Percentiles rank a stretch among this genome's conserved stretches.
These are phyloP conservation scores for Dianthus caryophyllus DNA, from an alignment of 148 eudicot genomes.

Conservation along the genomic window DNA sequence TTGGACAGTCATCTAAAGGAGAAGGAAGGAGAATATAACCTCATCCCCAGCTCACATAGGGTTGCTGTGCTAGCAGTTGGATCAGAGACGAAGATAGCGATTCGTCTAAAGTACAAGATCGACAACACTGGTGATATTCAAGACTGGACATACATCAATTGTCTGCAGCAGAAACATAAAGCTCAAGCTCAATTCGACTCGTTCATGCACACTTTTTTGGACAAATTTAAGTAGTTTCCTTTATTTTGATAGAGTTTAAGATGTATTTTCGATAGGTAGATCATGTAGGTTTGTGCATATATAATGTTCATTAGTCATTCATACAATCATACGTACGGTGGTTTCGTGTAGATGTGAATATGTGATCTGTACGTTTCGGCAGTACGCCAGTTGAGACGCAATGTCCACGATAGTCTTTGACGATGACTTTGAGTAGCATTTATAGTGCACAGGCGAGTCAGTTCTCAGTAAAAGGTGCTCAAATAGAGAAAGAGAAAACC, in stretches of 20 bases:
- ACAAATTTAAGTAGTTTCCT: neutral
- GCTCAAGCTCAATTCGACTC: constrained; percentile 5
- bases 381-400: too few relatives aligned
- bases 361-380: too few relatives aligned
- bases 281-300: neutral
- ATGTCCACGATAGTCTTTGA: too few relatives aligned
- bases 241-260: too few relatives aligned
- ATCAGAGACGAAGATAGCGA: neutral
- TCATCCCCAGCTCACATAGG: neutral
- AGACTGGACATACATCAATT: constrained; percentile 1
- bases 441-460: too few relatives aligned
- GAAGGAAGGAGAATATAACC: neutral
- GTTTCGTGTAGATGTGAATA: neutral
- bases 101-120: constrained; percentile 5
- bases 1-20: neutral
- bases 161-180: constrained; percentile 5
- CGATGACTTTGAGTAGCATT: too few relatives aligned
- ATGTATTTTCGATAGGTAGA: neutral
- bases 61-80: neutral
- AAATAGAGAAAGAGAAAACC: too few relatives aligned
- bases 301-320: neutral
- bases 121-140: constrained; percentile 7
- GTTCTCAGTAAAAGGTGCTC: too few relatives aligned
- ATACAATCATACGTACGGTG: neutral
- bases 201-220: neutral